Evolutionary conservation across 2,329 filamentous ascomycete genomes (phyloP).

Genomic region (Chrysoporthe puriensis): DNA sequence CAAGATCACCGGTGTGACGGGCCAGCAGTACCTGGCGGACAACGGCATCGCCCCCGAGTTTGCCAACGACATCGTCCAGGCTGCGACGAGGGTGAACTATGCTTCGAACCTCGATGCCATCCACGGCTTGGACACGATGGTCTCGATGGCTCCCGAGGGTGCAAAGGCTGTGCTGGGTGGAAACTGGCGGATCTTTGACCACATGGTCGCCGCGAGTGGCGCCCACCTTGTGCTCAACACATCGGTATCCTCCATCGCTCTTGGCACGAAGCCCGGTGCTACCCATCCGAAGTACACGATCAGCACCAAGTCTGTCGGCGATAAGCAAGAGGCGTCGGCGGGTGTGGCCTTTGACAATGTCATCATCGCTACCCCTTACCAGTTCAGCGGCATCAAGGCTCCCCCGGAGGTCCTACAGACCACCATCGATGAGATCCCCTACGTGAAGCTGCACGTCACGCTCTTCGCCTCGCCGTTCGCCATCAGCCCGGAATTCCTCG

Average conservation of each 20-base stretch:
- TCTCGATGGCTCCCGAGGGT: conserved; percentile 87
- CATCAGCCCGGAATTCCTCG: conserved; percentile 76
- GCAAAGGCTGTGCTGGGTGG: conserved; percentile 80
- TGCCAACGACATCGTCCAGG: conserved; percentile 81
- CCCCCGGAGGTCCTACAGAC: conserved; percentile 70
- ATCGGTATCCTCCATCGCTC: conserved; percentile 63
- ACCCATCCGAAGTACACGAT: conserved; percentile 53
- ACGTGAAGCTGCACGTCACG: conserved; percentile 85
- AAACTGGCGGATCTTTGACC: conserved; percentile 93
- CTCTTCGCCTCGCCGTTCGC: conserved; percentile 78
- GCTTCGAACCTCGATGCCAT: conserved; percentile 85
- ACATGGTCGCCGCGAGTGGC: conserved; percentile 70
- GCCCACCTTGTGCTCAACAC: conserved; percentile 69
- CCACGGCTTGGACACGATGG: conserved; percentile 87
- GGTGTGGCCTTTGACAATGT: conserved; percentile 73
- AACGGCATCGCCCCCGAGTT: conserved; percentile 69
- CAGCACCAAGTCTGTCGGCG: conserved; percentile 38
- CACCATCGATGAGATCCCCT: conserved; percentile 78
- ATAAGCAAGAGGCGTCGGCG: conserved; percentile 28
- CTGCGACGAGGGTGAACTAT: conserved; percentile 92
- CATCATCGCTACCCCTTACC: conserved; percentile 80
- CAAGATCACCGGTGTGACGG: conserved; percentile 70
- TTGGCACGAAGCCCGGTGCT: conserved; percentile 46
- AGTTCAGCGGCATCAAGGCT: conserved; percentile 72
- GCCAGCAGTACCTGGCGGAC: conserved; percentile 69